Percentiles rank a stretch among this genome's conserved stretches.
Evolutionary conservation across 2,329 filamentous ascomycete species (phyloP).

Genomic region (Podosphaera xanthii): DNA sequence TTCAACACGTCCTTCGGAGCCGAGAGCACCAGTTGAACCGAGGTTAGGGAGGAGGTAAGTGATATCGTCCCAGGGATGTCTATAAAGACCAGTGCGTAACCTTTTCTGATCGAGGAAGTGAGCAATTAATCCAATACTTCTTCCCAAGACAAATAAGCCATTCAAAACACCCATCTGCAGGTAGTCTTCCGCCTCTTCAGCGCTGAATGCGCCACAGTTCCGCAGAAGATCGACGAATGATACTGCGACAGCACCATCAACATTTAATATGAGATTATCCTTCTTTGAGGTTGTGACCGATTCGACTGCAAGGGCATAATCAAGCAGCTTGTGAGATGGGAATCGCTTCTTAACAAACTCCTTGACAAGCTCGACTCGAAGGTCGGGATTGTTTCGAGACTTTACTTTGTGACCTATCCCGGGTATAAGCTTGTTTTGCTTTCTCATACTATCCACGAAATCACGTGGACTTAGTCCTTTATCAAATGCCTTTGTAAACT

Average conservation of each 20-base stretch:
- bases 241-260: conserved; percentile 92
- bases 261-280: conserved; percentile 98
- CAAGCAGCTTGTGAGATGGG: conserved; percentile 91
- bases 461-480: conserved; percentile 96
- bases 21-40: conserved; percentile 39
- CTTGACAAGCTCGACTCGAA: conserved; percentile 98
- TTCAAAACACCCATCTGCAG: conserved; percentile 97
- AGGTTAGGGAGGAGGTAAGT: conserved; percentile 80
- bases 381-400: conserved; percentile 98
- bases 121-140: conserved; percentile 95
- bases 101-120: conserved; percentile 99
- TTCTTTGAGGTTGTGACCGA: conserved; percentile 98
- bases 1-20: conserved; percentile 71
- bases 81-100: conserved; percentile 92
- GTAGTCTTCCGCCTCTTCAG: conserved; percentile 96
- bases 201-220: conserved; percentile 90
- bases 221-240: conserved; percentile 96
- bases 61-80: conserved; percentile 97
- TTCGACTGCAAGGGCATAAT: conserved; percentile 96
- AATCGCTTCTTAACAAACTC: conserved; percentile 96
- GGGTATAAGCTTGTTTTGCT: conserved; percentile 99
- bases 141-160: conserved; percentile 93
- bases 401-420: conserved; percentile 99
- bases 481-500: conserved; percentile 96
- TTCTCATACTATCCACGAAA: conserved; percentile 96